phyloP scores from a whole-genome alignment of 331 rosid genomes.

The Prunus yedoensis region DNA sequence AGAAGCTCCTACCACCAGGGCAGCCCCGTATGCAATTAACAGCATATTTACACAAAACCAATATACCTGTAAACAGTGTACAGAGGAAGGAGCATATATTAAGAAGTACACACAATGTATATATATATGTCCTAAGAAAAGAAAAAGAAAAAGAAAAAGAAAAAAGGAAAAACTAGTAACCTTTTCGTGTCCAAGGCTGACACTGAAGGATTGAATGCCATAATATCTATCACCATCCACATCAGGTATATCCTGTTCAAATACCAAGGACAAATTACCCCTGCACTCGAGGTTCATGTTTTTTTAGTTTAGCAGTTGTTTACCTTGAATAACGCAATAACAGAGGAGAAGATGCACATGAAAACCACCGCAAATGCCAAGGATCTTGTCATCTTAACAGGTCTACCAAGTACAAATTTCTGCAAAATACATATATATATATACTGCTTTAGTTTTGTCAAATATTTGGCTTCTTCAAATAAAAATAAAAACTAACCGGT shows the following conservation, averaged over 20 bases:
- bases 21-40: constrained; percentile 12
- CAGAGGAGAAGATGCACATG: constrained; percentile 20
- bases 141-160: too few species aligned
- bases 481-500: too few species aligned
- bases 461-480: too few species aligned
- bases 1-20: constrained; percentile 14
- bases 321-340: constrained; percentile 23
- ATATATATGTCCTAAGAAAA: not conserved
- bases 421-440: not conserved
- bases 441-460: not conserved
- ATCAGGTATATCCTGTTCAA: constrained; percentile 22
- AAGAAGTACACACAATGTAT: too few species aligned
- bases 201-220: constrained; percentile 17
- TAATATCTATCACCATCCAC: constrained; percentile 22
- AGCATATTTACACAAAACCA: constrained; percentile 20
- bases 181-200: constrained; percentile 19
- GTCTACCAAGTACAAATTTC: constrained; percentile 17
- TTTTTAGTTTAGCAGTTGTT: not conserved
- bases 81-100: not conserved
- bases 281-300: too few species aligned
- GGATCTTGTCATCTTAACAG: constrained; percentile 8
- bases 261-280: too few species aligned
- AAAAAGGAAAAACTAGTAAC: not conserved
- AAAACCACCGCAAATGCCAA: constrained; percentile 16
- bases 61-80: not conserved